Percentiles rank a stretch among this genome's conserved stretches.
These are phyloP conservation scores for Colletotrichum melonis DNA, from an alignment of 2,329 filamentous ascomycete genomes.

Conservation along the genomic window DNA sequence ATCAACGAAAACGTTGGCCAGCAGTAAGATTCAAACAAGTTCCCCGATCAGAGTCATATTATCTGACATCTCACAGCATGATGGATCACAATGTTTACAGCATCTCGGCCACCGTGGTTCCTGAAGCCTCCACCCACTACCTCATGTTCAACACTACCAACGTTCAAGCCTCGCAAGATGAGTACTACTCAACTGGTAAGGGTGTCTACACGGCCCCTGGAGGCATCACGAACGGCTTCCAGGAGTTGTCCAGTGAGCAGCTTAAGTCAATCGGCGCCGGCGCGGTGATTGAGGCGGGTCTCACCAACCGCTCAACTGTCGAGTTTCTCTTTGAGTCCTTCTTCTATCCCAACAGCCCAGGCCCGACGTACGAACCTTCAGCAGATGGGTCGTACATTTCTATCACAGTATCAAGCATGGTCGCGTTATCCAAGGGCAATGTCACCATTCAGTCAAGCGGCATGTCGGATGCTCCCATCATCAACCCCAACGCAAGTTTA, in stretches of 20 bases:
- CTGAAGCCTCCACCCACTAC: conserved; percentile 40
- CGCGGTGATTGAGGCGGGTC: conserved; percentile 34
- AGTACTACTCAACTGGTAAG: conserved; percentile 39
- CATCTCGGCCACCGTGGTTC: conserved; percentile 40
- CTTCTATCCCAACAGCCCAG: conserved; percentile 42
- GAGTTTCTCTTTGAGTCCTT: conserved; percentile 43
- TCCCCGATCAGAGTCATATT: neutral
- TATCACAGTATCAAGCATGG: conserved; percentile 40
- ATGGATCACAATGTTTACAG: conserved; percentile 44
- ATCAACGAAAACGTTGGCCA: conserved; percentile 41
- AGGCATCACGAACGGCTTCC: conserved; percentile 42
- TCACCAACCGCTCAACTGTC: conserved; percentile 41
- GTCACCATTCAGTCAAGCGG: conserved; percentile 37
- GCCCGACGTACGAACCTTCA: conserved; percentile 40
- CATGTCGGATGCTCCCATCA: conserved; percentile 38
- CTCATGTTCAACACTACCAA: conserved; percentile 36
- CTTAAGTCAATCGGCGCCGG: conserved; percentile 38
- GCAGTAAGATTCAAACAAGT: conserved; percentile 29
- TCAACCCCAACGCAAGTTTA: conserved; percentile 40
- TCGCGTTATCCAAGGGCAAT: conserved; percentile 39
- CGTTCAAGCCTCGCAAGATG: conserved; percentile 37
- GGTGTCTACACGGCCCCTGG: conserved; percentile 40
- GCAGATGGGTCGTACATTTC: conserved; percentile 42
- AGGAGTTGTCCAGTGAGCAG: conserved; percentile 37
- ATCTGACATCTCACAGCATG: conserved; percentile 29